phyloP scores from a whole-genome alignment of 192 early-diverging fungal species.

The Umbelopsis isabellina region DNA sequence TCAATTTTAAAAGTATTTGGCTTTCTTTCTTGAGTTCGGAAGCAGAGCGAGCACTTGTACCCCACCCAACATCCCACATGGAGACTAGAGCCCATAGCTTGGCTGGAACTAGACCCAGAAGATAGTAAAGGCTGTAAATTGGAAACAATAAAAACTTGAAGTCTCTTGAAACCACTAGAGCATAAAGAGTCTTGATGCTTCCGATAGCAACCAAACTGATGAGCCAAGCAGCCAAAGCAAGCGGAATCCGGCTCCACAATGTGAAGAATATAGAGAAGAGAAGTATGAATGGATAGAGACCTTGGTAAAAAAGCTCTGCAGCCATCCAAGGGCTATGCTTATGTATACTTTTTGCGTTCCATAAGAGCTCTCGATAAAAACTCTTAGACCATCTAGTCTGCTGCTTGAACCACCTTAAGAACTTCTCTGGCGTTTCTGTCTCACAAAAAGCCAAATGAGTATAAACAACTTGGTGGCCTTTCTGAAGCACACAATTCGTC shows the following conservation, averaged over 20 bases:
- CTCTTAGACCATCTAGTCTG: slow-evolving; percentile 70
- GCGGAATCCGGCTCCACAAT: slow-evolving; percentile 29
- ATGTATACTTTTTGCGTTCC: slow-evolving; percentile 50
- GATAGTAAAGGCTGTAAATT: slow-evolving; percentile 55
- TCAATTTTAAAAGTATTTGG: slow-evolving; percentile 20
- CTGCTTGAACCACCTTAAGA: slow-evolving; percentile 64
- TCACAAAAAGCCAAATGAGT: slow-evolving; percentile 63
- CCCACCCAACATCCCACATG: slow-evolving; percentile 63
- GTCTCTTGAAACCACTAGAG: slow-evolving; percentile 39
- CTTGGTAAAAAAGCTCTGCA: slow-evolving; percentile 59
- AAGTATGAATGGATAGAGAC: slow-evolving; percentile 64
- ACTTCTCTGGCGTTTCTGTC: slow-evolving; percentile 59
- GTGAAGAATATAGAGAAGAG: slow-evolving; percentile 52
- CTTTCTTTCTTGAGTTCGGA: slow-evolving; percentile 34
- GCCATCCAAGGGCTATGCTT: slow-evolving; percentile 66
- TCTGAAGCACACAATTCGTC: slow-evolving; percentile 55
- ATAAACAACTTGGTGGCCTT: slow-evolving; percentile 56
- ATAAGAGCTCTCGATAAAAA: slow-evolving; percentile 61
- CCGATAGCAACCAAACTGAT: slow-evolving; percentile 49
- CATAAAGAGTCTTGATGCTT: slow-evolving; percentile 50
- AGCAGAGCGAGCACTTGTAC: slow-evolving; percentile 47
- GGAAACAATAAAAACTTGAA: slow-evolving; percentile 50
- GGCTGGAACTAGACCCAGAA: slow-evolving; percentile 59
- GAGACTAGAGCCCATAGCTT: slow-evolving; percentile 60
- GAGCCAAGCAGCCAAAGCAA: slow-evolving; percentile 50